These are phyloP conservation scores for Eremomyces bilateralis DNA, from an alignment of 495 filamentous ascomycete species.

Conservation along the genomic window DNA sequence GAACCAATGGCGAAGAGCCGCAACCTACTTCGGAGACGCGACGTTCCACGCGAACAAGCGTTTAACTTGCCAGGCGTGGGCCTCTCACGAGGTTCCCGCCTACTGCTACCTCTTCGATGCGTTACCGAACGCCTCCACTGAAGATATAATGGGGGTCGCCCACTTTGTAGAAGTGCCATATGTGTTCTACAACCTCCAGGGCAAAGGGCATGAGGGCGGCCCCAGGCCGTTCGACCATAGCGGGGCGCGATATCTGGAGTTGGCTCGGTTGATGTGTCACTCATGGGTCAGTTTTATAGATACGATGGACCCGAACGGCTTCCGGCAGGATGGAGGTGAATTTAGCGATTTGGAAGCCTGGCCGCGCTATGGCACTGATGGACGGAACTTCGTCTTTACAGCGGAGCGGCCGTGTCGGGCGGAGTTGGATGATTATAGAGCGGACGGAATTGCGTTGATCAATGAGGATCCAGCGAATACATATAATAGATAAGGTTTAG, in stretches of 20 bases:
- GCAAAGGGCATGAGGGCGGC: neutral
- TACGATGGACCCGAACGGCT: conserved; percentile 27
- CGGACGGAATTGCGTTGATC: conserved; percentile 22
- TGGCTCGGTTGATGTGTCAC: conserved; percentile 29
- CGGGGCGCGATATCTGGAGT: conserved; percentile 21
- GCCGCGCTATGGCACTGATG: conserved; percentile 12
- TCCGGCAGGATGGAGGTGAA: conserved; percentile 2
- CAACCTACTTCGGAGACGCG: conserved; percentile 32
- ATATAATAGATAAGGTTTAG: conserved; percentile 10
- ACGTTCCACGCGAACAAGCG: conserved; percentile 34
- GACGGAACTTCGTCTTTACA: conserved; percentile 24
- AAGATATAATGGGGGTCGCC: neutral
- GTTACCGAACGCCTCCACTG: neutral
- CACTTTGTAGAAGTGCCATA: neutral
- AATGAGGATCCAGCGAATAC: conserved; percentile 16
- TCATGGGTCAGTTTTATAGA: conserved; percentile 34
- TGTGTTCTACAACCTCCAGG: neutral
- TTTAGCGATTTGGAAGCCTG: conserved; percentile 8
- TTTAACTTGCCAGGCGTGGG: conserved; percentile 30
- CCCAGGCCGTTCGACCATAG: conserved; percentile 23
- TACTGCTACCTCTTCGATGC: conserved; percentile 37
- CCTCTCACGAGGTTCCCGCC: conserved; percentile 22
- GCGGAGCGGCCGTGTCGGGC: conserved; percentile 26
- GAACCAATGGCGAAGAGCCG: conserved; percentile 28
- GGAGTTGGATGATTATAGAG: conserved; percentile 28